These are phyloP conservation scores for Epichloe gansuensis DNA, from an alignment of 2,329 filamentous ascomycete species.

Conservation along the genomic window DNA sequence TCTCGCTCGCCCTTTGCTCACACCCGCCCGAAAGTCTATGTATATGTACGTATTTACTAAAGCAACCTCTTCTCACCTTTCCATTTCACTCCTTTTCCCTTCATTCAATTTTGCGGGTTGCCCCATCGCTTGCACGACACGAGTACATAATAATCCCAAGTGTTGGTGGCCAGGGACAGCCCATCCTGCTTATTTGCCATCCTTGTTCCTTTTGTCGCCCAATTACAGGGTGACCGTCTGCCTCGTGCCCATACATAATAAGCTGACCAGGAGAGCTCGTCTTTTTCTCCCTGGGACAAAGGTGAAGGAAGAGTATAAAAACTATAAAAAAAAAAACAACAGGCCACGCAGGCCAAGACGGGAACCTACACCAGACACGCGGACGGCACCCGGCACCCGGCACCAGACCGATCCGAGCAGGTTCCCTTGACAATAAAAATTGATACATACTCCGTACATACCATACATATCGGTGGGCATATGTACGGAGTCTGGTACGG, in stretches of 20 bases:
- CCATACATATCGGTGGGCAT: no score
- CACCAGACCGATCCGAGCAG: not conserved
- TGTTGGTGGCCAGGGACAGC: not conserved
- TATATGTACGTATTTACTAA: no score
- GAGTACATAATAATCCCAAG: not conserved
- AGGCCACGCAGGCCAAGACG: not conserved
- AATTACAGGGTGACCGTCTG: not conserved
- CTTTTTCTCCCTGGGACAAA: not conserved
- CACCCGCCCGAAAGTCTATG: no score
- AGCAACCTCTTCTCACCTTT: not conserved
- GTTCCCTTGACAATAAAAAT: no score
- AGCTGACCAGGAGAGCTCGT: not conserved
- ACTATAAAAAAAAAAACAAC: not conserved
- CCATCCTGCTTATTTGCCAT: constrained; percentile 2
- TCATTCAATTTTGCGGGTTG: not conserved
- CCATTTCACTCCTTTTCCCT: not conserved
- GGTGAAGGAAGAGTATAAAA: not conserved
- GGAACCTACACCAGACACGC: not conserved
- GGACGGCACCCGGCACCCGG: not conserved
- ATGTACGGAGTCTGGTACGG: no score
- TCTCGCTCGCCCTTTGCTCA: no score
- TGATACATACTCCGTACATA: no score
- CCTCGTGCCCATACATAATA: not conserved
- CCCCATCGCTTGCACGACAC: not conserved
- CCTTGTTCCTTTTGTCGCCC: constrained; percentile 2